Base-by-base conservation (phyloP, 768 basidiomycete genomes). In the Calocybe gangraenosa region DNA sequence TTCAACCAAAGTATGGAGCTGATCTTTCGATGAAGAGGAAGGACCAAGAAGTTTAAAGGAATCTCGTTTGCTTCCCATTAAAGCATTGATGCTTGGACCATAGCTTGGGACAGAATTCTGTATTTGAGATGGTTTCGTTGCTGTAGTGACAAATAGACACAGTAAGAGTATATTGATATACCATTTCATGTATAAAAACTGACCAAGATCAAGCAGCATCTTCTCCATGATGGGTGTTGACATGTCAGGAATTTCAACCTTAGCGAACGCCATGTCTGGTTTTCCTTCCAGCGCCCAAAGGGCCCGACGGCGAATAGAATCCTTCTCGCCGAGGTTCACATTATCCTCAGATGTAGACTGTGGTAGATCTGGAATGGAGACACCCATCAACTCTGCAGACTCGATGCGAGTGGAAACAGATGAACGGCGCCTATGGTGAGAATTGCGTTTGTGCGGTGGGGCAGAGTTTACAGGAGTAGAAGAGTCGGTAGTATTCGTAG, bases 381-480 rank as follows among this genome's bases (percentile, higher is more conserved):
- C 77, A 20, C 90, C 89, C 87, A 95, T 93, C 58, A 95, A 70
- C 57, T 94, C 92, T 14, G 90, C 86, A 15, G 90, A 92, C 68
- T 95, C 92, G 53, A 76, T 78, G 49, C 91, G 83, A 32, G 92
- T 94, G 8, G 92, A 91, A 20, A 95, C 89, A 19, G 88, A 91
- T 1, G 91, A 92, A 33, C 81, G 79, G 38, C 92, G 87, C 11
- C 80, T 76, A 56, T 94, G 92, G 55, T 91, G 90, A 0, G 92
- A 93, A 47, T 76, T 76, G 53, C 82, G 84, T 56, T 82, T 84
- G 20, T 75, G 56, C 10, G 71, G 62, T 31, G 74, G 66, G 19
- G 36, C 54, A 48, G 55, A 58, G 54, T 57, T 37, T 50, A 57
- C 37, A 55, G 49, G 62, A 56, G 49, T 65, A 18, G 67, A 57